phyloP scores from a whole-genome alignment of 306 rosid genomes.

The Ochetophila trinervis region DNA sequence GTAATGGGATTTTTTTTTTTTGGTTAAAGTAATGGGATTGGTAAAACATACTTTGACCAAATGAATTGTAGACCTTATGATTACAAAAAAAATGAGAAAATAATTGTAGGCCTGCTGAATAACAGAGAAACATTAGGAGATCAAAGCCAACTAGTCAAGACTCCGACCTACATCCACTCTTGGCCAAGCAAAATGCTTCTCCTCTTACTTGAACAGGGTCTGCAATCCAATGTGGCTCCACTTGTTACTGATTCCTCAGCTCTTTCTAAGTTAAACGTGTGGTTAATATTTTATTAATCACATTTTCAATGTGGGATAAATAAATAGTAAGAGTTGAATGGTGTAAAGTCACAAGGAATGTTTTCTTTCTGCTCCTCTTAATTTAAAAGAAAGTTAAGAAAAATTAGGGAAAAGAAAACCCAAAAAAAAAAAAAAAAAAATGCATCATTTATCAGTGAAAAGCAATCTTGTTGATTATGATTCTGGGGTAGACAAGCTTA shows the following conservation, averaged over 20 bases:
- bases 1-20: too few species aligned
- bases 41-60: slow-evolving; percentile 33
- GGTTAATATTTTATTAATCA: slow-evolving; percentile 40
- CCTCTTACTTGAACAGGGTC: slow-evolving; percentile 30
- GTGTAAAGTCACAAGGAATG: slow-evolving; percentile 27
- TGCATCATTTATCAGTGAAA: slow-evolving; percentile 59
- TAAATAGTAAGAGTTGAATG: slow-evolving; percentile 29
- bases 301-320: slow-evolving; percentile 33
- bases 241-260: slow-evolving; percentile 27
- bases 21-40: not conserved
- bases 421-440: slow-evolving; percentile 21
- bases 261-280: slow-evolving; percentile 32
- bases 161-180: slow-evolving; percentile 45
- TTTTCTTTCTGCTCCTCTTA: slow-evolving; percentile 1
- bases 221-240: slow-evolving; percentile 33
- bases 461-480: slow-evolving; percentile 50
- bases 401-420: not conserved
- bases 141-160: slow-evolving; percentile 29
- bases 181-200: slow-evolving; percentile 38
- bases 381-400: slow-evolving; percentile 15
- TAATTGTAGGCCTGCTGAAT: not conserved
- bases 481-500: slow-evolving; percentile 32
- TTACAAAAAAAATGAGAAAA: slow-evolving; percentile 3
- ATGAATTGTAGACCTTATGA: slow-evolving; percentile 3
- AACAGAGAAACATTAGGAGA: slow-evolving; percentile 33